phyloP scores from a whole-genome alignment of 345 rosid genomes.

The Geranium brycei region DNA sequence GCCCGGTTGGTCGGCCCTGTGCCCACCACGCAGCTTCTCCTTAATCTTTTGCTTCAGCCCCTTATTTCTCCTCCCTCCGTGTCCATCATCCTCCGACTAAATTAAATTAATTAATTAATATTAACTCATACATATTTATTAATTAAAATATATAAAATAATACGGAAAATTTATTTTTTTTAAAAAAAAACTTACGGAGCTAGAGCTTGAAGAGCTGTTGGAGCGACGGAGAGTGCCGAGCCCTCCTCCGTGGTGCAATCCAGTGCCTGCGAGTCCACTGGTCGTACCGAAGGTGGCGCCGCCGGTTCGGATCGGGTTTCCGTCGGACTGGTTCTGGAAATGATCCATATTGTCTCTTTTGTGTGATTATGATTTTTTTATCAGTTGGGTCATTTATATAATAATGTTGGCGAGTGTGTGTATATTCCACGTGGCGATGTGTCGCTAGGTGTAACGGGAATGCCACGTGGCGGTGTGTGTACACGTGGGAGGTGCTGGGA shows the following conservation, averaged over 20 bases:
- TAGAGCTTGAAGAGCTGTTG: constrained; percentile 40
- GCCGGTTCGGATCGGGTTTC: constrained; percentile 15
- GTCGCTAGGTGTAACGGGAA: no score
- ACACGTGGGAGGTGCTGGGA: no score
- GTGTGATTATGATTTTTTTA: no score
- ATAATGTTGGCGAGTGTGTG: no score
- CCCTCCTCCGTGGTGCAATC: constrained; percentile 16
- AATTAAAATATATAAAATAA: no score
- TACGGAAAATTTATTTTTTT: no score
- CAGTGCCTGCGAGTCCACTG: constrained; percentile 22
- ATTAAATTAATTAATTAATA: no score
- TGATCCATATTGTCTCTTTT: constrained; percentile 17
- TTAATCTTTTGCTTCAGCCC: constrained; percentile 41
- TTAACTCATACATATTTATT: no score
- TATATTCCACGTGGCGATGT: no score
- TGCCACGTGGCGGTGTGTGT: no score
- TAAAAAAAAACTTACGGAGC: not conserved
- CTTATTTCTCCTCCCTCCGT: constrained; percentile 61
- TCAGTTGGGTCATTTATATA: no score
- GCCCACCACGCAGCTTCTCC: constrained; percentile 43
- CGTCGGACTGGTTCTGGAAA: constrained; percentile 10
- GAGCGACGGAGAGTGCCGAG: constrained; percentile 39
- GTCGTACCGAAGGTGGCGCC: constrained; percentile 23
- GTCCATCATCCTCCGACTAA: constrained; percentile 49
- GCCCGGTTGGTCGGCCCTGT: not conserved